A percentile compares a stretch with the other conserved stretches of the same genome.
These are phyloP conservation scores for Colletotrichum sp. DNA, from an alignment of 2,329 filamentous ascomycete genomes.

Conservation along the genomic window DNA sequence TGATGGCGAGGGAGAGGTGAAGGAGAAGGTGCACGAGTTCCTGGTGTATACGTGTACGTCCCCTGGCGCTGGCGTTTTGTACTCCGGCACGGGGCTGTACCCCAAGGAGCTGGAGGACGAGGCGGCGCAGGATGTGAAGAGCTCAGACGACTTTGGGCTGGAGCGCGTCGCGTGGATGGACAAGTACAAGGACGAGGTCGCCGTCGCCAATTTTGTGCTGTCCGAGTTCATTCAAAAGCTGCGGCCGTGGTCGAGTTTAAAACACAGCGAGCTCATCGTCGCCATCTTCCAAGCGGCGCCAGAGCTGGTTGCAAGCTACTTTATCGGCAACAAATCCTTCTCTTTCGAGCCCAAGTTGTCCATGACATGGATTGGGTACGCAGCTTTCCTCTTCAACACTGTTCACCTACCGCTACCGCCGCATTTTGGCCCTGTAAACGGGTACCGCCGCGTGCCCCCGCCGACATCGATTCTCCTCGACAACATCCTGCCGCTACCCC, in stretches of 20 bases:
- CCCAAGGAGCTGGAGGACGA: slow-evolving; percentile 70
- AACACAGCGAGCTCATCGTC: slow-evolving; percentile 82
- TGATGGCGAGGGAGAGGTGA: slow-evolving; percentile 55
- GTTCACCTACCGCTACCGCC: slow-evolving; percentile 76
- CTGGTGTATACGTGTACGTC: slow-evolving; percentile 78
- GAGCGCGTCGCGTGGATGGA: slow-evolving; percentile 75
- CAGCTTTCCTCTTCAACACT: slow-evolving; percentile 83
- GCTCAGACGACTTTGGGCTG: slow-evolving; percentile 65
- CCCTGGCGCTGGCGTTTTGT: slow-evolving; percentile 73
- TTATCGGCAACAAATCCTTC: slow-evolving; percentile 79
- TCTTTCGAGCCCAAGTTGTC: slow-evolving; percentile 91
- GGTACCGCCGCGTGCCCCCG: slow-evolving; percentile 73
- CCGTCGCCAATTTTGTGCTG: slow-evolving; percentile 80
- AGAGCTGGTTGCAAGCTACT: slow-evolving; percentile 89
- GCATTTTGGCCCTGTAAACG: slow-evolving; percentile 71
- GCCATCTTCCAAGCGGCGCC: slow-evolving; percentile 82
- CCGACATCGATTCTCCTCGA: slow-evolving; percentile 81
- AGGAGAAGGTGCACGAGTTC: slow-evolving; percentile 76
- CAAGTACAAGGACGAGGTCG: slow-evolving; percentile 68
- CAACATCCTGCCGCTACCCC: slow-evolving; percentile 81
- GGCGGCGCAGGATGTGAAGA: slow-evolving; percentile 37
- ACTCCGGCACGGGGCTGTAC: slow-evolving; percentile 84
- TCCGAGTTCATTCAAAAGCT: slow-evolving; percentile 80
- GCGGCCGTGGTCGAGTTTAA: slow-evolving; percentile 80
- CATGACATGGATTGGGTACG: slow-evolving; percentile 94